phyloP scores from a whole-genome alignment of 495 filamentous ascomycete genomes.

The Tuber indicum region DNA sequence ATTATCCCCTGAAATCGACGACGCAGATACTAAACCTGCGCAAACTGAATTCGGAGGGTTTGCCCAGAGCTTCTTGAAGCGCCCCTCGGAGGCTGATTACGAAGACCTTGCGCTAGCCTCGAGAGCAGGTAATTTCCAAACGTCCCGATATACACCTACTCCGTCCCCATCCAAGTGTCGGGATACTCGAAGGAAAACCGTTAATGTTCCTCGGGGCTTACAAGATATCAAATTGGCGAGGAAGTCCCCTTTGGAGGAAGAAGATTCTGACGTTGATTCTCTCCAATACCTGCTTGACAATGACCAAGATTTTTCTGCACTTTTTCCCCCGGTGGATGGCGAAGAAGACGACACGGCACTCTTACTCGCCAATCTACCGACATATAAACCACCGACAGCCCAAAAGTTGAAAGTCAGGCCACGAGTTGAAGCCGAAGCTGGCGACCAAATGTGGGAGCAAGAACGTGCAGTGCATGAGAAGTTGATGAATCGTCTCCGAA shows the following conservation, averaged over 20 bases:
- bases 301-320: slow-evolving; percentile 34
- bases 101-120: neutral
- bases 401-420: slow-evolving; percentile 18
- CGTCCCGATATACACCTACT: neutral
- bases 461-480: slow-evolving; percentile 36
- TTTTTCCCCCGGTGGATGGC: slow-evolving; percentile 25
- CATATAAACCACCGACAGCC: slow-evolving; percentile 16
- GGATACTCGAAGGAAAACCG: neutral
- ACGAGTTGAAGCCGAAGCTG: slow-evolving; percentile 26
- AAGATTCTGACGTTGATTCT: slow-evolving; percentile 29
- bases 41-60: neutral
- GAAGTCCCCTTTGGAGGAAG: slow-evolving; percentile 20
- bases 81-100: neutral
- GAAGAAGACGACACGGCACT: slow-evolving; percentile 26
- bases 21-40: neutral
- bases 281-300: slow-evolving; percentile 35
- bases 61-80: neutral
- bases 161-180: neutral
- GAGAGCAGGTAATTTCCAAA: neutral
- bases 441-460: slow-evolving; percentile 24
- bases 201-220: neutral
- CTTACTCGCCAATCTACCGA: slow-evolving; percentile 1
- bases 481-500: slow-evolving; percentile 37
- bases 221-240: neutral
- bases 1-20: neutral